Base-by-base conservation (phyloP, 148 eudicot genomes). In the Bassia scoparia region DNA sequence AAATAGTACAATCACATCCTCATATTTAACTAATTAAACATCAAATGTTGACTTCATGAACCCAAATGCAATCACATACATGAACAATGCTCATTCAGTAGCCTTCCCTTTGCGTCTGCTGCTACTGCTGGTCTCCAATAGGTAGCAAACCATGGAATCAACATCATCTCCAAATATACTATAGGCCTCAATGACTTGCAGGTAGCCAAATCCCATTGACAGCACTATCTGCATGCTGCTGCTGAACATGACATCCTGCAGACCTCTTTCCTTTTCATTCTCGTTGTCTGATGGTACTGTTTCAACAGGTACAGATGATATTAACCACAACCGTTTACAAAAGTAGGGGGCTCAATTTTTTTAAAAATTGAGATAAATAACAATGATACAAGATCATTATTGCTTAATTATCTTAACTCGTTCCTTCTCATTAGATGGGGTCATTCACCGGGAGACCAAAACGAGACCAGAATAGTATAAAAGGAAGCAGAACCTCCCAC, bases 51-150 rank as follows among this genome's bases (percentile, higher is more conserved):
- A 67, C n/a, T 27, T 64, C 43, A 67, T 73, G 67, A 67, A 16
- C 69, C 61, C 69, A 68, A 31, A 50, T 60, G 30, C 2, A 68
- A 37, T 73, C 43, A 53, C 27, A 50, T 49, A 59, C 68, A 46
- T 46, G 1, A 18, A 29, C 61, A 21, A 60, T 13, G 41, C 37
- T 79, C 79, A 80, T 71, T 80, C 79, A 29, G 99, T 87, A 35
- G 99, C 99, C 87, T 96, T 96, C 34, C 96, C 99, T 76, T 96
- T 96, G 60, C 91, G 85, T 61, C 97, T 82, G 84, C 86, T 83
- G 81, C 82, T 83, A 70, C 79, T 85, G 83, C 87, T 83, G 23
- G 90, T 95, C 75, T 95, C 99, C 55, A 95, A 33, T 48, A 95
- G 78, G 77, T 92, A 95, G 77, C 92, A 91, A 54, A 92, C 89